Base-by-base conservation (phyloP, 305 asterid species). In the Fraxinus latifolia region DNA sequence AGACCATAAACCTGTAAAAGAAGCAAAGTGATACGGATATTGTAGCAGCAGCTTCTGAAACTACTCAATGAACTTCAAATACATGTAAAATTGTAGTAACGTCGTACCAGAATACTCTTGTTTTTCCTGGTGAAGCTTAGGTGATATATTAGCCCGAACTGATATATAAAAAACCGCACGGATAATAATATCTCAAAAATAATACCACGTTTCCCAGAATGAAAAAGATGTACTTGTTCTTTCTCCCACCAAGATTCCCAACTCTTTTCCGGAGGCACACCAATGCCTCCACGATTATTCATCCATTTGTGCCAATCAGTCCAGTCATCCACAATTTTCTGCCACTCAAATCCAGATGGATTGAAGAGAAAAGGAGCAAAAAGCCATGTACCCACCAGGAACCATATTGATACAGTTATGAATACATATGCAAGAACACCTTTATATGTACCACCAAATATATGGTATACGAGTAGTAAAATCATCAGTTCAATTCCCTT, bases 161-260 rank as follows among this genome's bases (percentile, higher is more conserved):
- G 99, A 84, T 93, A 96, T 7, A 96, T 68, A 84, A 96, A 96
- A 84, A 96, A 96, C 7, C 99, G 95, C 32, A 94, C 8, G 5
- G 99, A 93, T 84, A 96, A 83, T 87, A 96, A 86, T 80, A 96
- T 92, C 88, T 96, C 99, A 6, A 89, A 86, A 31, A 91, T 81
- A 50, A 90, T 88, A 29, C 99, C 99, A 60, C 91, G 95, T n/a
- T 72, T 79, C 78, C 99, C 98, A 7, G 99, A 88, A 86, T 91
- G 83, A 75, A 29, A 81, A 84, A 96, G 92, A 91, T 96, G 99
- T 85, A 88, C 94, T 39, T 90, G 97, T 77, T 96, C 98, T 33
- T 88, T 91, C 88, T 93, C 98, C 99, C 99, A 96, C 99, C 98
- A 96, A 77, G 99, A 96, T 84, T 96, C 98, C 99, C 99, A 96